phyloP scores from a whole-genome alignment of 768 basidiomycete genomes.

The Tricholoma sp. region DNA sequence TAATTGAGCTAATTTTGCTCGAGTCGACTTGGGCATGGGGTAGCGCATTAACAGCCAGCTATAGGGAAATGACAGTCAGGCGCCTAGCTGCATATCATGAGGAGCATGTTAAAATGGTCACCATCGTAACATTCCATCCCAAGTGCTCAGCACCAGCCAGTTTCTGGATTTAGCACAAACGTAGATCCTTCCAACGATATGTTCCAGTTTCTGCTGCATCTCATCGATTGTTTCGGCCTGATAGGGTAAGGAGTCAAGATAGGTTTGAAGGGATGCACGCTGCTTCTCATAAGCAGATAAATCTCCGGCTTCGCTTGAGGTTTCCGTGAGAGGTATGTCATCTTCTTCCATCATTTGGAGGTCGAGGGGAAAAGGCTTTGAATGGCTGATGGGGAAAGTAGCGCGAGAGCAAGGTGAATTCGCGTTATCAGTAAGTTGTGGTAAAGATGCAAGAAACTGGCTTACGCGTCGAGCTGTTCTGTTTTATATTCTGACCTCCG shows the following conservation, averaged over 20 bases:
- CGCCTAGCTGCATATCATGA: no score
- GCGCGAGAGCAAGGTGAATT: neutral
- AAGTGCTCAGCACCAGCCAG: conserved; percentile 68
- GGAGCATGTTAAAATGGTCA: conserved; percentile 20
- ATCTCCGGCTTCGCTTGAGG: conserved; percentile 31
- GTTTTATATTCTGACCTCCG: neutral
- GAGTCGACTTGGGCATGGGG: conserved; percentile 63
- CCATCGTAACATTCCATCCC: conserved; percentile 83
- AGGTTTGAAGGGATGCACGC: conserved; percentile 54
- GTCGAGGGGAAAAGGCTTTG: neutral
- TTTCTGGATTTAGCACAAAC: conserved; percentile 72
- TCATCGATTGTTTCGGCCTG: conserved; percentile 64
- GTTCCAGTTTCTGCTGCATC: conserved; percentile 66
- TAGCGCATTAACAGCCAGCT: conserved; percentile 85
- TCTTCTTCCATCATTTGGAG: conserved; percentile 51
- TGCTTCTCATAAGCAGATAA: conserved; percentile 51
- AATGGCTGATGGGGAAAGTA: neutral
- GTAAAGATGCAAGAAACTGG: neutral
- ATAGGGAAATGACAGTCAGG: neutral
- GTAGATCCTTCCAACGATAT: conserved; percentile 63
- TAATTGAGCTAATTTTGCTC: conserved; percentile 66
- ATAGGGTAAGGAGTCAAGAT: conserved; percentile 68
- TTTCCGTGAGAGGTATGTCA: conserved; percentile 40
- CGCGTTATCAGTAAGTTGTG: neutral
- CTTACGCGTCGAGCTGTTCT: conserved; percentile 1